Base-by-base conservation (phyloP, 2,329 filamentous ascomycete species). In the Fusarium pseudonygamai region DNA sequence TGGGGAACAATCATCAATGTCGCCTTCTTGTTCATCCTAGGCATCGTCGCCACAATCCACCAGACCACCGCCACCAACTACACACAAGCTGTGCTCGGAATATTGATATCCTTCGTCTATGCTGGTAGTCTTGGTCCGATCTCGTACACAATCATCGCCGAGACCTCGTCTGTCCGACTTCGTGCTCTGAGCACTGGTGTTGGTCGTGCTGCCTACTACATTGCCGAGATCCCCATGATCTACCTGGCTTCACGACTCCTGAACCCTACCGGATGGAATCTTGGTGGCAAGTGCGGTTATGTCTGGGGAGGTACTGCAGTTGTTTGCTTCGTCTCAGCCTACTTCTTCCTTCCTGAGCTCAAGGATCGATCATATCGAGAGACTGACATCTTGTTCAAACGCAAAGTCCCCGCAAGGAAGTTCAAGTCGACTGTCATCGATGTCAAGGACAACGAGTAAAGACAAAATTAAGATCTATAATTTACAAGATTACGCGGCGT, bases 51-150 rank as follows among this genome's bases (percentile, higher is more conserved):
- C 65, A 91, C 89, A 9, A 78, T 89, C 4, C 36, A 61, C 22
- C 81, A 79, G 18, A 83, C 59, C 1, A 77, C 85, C 14, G 78
- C 88, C 3, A 68, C 65, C 43, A 84, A 79, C 46, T 81, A 87
- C 28, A 90, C 90, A 5, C 88, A 90, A 79, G 90, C 90, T 11
- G 88, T 87, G 7, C 82, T 92, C 20, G 90, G 90, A 60, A 83
- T 92, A 63, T 89, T 92, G 75, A 85, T 92, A 77, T 92, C 90
- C 37, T 88, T 93, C 64, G 80, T 91, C 22, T 93, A 91, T 81
- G 88, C 86, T 53, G 79, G 90, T 18, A 89, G 87, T 71, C 88
- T 89, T 22, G 90, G 89, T 5, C 90, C 90, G 40, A 87, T 88
- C 50, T 91, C 90, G 8, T 92, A 87, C 86, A 87, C 89, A 81